These are phyloP conservation scores for Suhomyces maxii DNA, from an alignment of 1,139 yeast species.

Conservation along the genomic window DNA sequence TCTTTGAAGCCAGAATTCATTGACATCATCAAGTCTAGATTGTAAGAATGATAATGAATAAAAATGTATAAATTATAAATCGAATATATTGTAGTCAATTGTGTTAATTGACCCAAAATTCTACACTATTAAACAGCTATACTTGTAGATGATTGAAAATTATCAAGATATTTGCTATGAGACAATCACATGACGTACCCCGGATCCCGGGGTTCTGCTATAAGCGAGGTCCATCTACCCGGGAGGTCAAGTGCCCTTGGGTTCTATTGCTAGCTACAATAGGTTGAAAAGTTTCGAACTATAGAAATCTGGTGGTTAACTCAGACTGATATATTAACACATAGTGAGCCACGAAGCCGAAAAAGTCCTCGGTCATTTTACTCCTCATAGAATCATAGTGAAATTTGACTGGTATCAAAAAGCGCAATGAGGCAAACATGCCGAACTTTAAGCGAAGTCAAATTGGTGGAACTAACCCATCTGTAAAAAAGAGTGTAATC, in stretches of 20 bases:
- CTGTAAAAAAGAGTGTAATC: too few relatives aligned
- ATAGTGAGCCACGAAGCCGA: too few relatives aligned
- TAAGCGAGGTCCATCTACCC: neutral
- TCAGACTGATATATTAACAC: neutral
- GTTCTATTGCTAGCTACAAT: neutral
- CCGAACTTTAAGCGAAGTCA: too few relatives aligned
- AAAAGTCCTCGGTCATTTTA: too few relatives aligned
- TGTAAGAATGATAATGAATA: slow-evolving; percentile 37
- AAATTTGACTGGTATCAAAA: too few relatives aligned
- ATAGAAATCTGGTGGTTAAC: neutral
- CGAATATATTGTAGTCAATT: neutral
- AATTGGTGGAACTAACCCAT: too few relatives aligned
- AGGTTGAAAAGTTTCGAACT: neutral
- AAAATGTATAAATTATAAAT: slow-evolving; percentile 1
- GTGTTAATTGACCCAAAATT: too few relatives aligned
- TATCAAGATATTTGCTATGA: neutral
- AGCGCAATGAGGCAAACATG: too few relatives aligned
- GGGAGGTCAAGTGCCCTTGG: neutral
- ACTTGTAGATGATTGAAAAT: neutral
- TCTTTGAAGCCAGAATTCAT: slow-evolving; percentile 97
- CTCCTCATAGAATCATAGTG: too few relatives aligned
- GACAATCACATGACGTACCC: neutral
- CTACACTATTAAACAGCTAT: too few relatives aligned
- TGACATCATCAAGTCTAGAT: slow-evolving; percentile 91
- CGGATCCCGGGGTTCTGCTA: neutral